Evolutionary conservation across 352 stramenopile genomes (phyloP), one percentile per base, ranked within the genome.

Genomic region (Globisporangium spiculum): DNA sequence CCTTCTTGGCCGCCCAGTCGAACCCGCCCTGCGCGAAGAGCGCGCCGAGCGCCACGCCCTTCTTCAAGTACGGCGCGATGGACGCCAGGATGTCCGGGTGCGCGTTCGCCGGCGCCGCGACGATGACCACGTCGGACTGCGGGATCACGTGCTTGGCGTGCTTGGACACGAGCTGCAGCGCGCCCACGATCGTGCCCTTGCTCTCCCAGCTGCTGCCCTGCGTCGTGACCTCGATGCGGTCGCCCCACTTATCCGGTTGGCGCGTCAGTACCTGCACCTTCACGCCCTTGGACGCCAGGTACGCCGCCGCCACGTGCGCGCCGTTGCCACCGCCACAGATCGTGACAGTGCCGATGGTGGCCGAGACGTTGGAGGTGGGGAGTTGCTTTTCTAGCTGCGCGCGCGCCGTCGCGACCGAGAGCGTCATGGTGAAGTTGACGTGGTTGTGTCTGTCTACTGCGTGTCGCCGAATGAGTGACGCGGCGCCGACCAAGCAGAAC

Each of bases 291-390:
- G 83, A 84, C 48, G 89, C 90, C 64, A 98, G 71, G 71, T 97
- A 98, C 24, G 86, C 89, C 24, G 91, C 90, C 56, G 90, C 84
- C 32, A 97, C 92, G 72, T 97, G 91, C 27, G 92, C 92, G 63
- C 91, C 91, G 72, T 98, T 98, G 59, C 92, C 92, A 57, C 92
- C 92, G 65, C 92, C 92, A 71, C 92, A 98, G 73, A 98, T 96
- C 61, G 89, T 96, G 57, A 97, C 89, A 32, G 83, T 82, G 66
- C 86, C 83, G 55, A 91, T 65, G 54, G n/a, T 22, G 4, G 59
- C 30, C 34, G 67, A 69, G 30, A 58, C 54, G 20, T 30, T 32
- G 50, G 63, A 38, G 38, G 75, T 73, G n/a, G 80, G 67, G 30
- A 86, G 68, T 60, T 79, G 76, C 76, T 84, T 77, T 67, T 85